A percentile compares a stretch with the other conserved stretches of the same genome.
Evolutionary conservation across 768 basidiomycete species (phyloP).

Genomic region (Lentinula sp.): DNA sequence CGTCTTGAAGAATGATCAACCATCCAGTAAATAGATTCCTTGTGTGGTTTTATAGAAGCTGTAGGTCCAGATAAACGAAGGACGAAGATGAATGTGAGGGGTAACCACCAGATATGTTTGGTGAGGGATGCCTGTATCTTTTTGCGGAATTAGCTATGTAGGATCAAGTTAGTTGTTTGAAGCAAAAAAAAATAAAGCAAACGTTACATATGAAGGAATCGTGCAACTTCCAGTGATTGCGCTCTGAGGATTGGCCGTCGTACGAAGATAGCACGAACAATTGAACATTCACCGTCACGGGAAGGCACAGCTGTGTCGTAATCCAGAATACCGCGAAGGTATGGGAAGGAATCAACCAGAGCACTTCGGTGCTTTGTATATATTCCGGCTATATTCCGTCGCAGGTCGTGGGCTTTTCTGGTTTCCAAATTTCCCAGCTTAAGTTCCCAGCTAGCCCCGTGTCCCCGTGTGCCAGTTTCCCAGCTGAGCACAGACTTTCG

Average conservation of each 20-base stretch:
- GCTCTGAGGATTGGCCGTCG: not conserved
- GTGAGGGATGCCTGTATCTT: too few species aligned
- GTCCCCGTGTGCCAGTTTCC: not conserved
- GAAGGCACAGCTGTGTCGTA: not conserved
- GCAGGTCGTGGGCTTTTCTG: not conserved
- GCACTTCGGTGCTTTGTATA: not conserved
- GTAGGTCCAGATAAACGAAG: too few species aligned
- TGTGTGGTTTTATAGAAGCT: too few species aligned
- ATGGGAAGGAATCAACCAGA: not conserved
- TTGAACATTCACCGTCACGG: not conserved
- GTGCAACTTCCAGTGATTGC: not conserved
- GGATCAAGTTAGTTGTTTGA: not conserved
- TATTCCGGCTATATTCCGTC: not conserved
- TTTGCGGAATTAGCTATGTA: too few species aligned
- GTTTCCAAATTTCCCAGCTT: not conserved
- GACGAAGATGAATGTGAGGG: too few species aligned
- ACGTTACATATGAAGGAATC: not conserved
- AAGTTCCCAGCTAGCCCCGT: not conserved
- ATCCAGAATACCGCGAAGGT: not conserved
- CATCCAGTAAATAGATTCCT: not conserved
- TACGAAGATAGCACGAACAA: not conserved
- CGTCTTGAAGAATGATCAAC: not conserved
- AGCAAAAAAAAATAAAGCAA: not conserved
- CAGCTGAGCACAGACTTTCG: not conserved
- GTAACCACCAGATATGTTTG: too few species aligned